Conservation (phyloP, 2,329 filamentous ascomycete species). For the Talaromyces pinophilus region DNA sequence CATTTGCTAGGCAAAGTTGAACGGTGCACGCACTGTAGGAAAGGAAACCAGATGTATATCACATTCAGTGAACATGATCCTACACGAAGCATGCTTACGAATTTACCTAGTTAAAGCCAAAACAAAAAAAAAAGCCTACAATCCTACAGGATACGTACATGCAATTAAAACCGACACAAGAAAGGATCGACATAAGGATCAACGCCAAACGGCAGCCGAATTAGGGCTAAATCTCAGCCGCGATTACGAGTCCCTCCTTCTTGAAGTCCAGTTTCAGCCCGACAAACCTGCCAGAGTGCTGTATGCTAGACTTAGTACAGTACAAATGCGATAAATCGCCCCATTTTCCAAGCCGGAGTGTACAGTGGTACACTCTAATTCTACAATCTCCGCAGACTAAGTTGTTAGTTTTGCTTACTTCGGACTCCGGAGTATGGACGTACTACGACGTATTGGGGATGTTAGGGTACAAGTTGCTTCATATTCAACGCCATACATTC, state of each 20-base stretch:
- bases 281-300: not conserved
- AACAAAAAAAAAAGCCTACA: no score
- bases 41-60: not conserved
- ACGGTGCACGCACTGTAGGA: not conserved
- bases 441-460: not conserved
- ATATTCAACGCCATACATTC: not conserved
- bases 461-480: not conserved
- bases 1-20: not conserved
- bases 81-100: not conserved
- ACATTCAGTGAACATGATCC: not conserved
- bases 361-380: not conserved
- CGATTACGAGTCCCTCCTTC: not conserved
- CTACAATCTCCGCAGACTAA: not conserved
- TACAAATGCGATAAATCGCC: not conserved
- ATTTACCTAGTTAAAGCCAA: no score
- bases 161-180: not conserved
- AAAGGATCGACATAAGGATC: constrained; percentile 6
- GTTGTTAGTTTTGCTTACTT: constrained; percentile 4
- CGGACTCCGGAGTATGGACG: not conserved
- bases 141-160: not conserved
- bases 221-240: constrained; percentile 11
- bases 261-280: constrained; percentile 7
- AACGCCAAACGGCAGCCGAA: not conserved
- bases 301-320: not conserved
- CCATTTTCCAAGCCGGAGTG: not conserved